These are phyloP conservation scores for Cruciata laevipes DNA, from an alignment of 257 asterid genomes.

Conservation along the genomic window DNA sequence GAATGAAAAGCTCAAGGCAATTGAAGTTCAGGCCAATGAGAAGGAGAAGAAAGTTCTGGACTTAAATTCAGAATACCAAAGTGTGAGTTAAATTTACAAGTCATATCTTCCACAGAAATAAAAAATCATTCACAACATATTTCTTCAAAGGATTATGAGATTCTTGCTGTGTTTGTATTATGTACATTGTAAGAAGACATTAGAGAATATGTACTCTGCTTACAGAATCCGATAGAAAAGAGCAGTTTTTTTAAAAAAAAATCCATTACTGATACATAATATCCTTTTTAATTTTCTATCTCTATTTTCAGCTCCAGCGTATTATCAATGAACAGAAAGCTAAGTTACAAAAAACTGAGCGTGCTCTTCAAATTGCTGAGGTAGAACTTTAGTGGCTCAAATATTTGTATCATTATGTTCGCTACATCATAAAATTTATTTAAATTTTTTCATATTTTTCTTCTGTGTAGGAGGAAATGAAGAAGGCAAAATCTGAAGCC, in stretches of 20 bases:
- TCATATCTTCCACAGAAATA: neutral
- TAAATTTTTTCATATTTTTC: slow-evolving; percentile 1
- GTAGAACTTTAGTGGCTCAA: slow-evolving; percentile 26
- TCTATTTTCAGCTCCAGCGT: slow-evolving; percentile 58
- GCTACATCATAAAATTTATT: neutral
- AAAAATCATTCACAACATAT: neutral
- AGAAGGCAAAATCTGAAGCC: slow-evolving; percentile 72
- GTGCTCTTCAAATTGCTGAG: slow-evolving; percentile 93
- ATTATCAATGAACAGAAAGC: slow-evolving; percentile 51
- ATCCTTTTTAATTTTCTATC: neutral
- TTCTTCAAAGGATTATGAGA: neutral
- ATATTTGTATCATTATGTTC: slow-evolving; percentile 7
- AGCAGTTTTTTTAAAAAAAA: too few relatives aligned
- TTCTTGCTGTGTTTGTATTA: neutral
- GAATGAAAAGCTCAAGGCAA: slow-evolving; percentile 43
- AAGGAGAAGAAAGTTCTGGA: slow-evolving; percentile 52
- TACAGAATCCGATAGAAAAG: neutral
- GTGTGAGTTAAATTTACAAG: slow-evolving; percentile 33
- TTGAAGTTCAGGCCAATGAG: slow-evolving; percentile 49
- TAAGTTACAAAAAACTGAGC: slow-evolving; percentile 79
- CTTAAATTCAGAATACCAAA: slow-evolving; percentile 43
- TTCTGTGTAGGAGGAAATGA: slow-evolving; percentile 73
- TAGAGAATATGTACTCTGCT: neutral
- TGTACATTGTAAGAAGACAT: neutral
- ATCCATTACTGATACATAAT: neutral